Base-by-base conservation (phyloP, 768 basidiomycete genomes). In the Fomitopsis serialis region DNA sequence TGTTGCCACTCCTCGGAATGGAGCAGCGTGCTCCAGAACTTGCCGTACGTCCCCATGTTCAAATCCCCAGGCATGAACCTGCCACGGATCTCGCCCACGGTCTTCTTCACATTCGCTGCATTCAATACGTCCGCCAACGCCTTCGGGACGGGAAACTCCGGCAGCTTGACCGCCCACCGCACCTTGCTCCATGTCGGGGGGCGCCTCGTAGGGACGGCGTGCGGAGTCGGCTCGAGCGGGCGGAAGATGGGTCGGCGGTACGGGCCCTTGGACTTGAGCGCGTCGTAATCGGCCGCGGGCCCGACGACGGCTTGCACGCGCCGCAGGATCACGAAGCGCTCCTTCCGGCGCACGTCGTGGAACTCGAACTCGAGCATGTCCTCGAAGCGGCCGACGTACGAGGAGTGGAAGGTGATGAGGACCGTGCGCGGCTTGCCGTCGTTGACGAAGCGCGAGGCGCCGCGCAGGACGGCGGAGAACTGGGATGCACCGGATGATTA, bases 311-410 rank as follows among this genome's bases (percentile, higher is more conserved):
- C 80, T 24, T 56, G 51, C 0, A 83, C 57, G 8, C 58, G 65
- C 2, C 83, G 74, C 0, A 71, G 71, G 51, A 83, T 80, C 12
- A 34, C 22, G 46, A 48, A 48, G 46, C 46, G 46, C 25, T 27
- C 22, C 13, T 27, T 12, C 11, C 13, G 15, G 15, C 25, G 13
- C 13, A 45, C 17, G 29, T 48, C 46, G 55, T 78, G 66, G 60
- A 86, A 80, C 0, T 73, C 50, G 21, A 86, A 54, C 56, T 85
- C 82, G 5, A 80, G 56, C 0, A 79, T 74, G 45, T 80, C 80
- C 48, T 81, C 73, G 53, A 72, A 81, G 3, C 79, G 69, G 9
- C 84, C 83, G 36, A 52, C 53, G 2, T 56, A 42, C 1, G 44
- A 8, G 0, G 75, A 70, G 5, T 55, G 62, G 27, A 79, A 68